phyloP scores from a whole-genome alignment of 2,329 filamentous ascomycete genomes.

The Bipolaris sorokiniana region DNA sequence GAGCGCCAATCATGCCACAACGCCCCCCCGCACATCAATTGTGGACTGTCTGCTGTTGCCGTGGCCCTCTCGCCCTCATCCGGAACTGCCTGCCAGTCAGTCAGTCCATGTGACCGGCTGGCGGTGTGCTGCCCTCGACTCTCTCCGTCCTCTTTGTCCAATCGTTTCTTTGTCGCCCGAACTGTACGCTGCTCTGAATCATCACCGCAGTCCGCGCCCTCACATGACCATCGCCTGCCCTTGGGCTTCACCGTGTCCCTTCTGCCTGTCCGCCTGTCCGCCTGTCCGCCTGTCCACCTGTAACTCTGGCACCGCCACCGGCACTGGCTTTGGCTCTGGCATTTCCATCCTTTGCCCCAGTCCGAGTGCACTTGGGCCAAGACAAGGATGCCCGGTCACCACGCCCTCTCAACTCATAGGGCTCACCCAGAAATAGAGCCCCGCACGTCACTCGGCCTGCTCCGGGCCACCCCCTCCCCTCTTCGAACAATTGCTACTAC shows the following conservation, averaged over 20 bases:
- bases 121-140: slow-evolving; percentile 39
- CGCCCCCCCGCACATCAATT: slow-evolving; percentile 28
- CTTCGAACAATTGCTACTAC: slow-evolving; percentile 21
- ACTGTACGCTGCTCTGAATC: not conserved
- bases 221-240: slow-evolving; percentile 3
- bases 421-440: slow-evolving; percentile 26
- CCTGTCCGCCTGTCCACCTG: not conserved
- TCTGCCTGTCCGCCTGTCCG: not conserved
- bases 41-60: slow-evolving; percentile 9
- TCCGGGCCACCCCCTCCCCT: slow-evolving; percentile 16
- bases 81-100: not conserved
- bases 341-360: not conserved
- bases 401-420: slow-evolving; percentile 8
- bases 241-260: slow-evolving; percentile 10
- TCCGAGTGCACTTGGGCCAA: slow-evolving; percentile 12
- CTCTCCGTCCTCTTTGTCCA: slow-evolving; percentile 18
- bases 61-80: slow-evolving; percentile 14
- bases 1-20: slow-evolving; percentile 33
- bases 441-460: slow-evolving; percentile 32
- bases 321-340: no score
- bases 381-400: slow-evolving; percentile 16
- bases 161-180: slow-evolving; percentile 21
- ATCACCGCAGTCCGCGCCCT: not conserved
- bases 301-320: no score
- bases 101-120: slow-evolving; percentile 38